Evolutionary conservation across 768 basidiomycete genomes (phyloP), one percentile per base, ranked within the genome.

Genomic region (Russula dissimulans): DNA sequence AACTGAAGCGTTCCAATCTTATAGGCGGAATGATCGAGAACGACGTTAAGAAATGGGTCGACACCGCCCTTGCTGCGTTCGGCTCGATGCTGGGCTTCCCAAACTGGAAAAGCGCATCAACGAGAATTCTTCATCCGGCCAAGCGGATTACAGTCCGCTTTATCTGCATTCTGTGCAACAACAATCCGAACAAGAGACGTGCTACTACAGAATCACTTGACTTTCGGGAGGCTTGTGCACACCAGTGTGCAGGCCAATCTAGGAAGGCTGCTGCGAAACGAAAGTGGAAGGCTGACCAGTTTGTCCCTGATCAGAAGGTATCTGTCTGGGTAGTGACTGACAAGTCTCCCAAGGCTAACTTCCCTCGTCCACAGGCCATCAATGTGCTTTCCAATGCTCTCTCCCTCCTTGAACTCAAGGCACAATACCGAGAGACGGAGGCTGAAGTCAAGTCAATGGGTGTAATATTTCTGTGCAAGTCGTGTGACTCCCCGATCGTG

Each of bases 291-390:
- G 74, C 79, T 0, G 70, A 74, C 2, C 69, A 76, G 14, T 89
- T 89, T 60, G 72, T 74, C n/a, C 80, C 76, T 56, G 86, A 89
- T 67, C 74, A 75, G 15, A 81, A 79, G 77, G 87, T 81, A 60
- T 12, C 67, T 22, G 31, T 32, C 5, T 34, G 31, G 22, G 45
- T 48, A 32, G 22, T 42, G 34, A 12, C 46, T n/a, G 70, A 29
- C 48, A 51, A 56, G 45, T 11, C 22, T 2, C 14, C 47, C 4
- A 8, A 52, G 22, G 39, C 12, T 57, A 46, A 57, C 17, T 1
- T 43, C 10, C 22, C 14, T 41, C 9, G 22, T n/a, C 56, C 32
- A 26, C 56, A 65, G 65, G 65, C 54, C 26, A 60, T 65, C 5
- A 42, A 51, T 26, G 59, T 57, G 2, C 54, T 65, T 46, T 54